Conservation (phyloP, 805 yeast genomes). For the Zygotorulaspora danielsina region DNA sequence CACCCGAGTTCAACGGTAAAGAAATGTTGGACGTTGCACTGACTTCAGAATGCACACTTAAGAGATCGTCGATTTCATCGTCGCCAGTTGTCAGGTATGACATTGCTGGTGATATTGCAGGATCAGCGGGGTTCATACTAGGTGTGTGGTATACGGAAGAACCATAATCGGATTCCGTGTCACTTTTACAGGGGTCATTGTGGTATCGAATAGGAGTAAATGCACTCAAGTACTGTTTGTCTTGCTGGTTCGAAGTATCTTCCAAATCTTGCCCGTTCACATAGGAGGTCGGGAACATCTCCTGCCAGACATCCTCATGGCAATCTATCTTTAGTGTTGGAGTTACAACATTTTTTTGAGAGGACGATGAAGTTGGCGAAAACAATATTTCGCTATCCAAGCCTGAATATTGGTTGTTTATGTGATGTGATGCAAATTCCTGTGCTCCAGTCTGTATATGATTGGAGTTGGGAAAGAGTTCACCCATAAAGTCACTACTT, state of each 20-base stretch:
- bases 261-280: conserved; percentile 8
- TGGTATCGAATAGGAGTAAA: conserved; percentile 9
- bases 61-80: conserved; percentile 29
- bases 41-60: conserved; percentile 29
- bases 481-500: background rate
- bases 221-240: conserved; percentile 7
- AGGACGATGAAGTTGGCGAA: conserved; percentile 15
- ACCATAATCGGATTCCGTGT: conserved; percentile 12
- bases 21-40: conserved; percentile 21
- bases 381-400: conserved; percentile 9
- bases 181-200: conserved; percentile 13
- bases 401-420: background rate
- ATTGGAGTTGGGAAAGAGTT: conserved; percentile 3
- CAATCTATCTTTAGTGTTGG: conserved; percentile 23
- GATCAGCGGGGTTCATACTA: conserved; percentile 20
- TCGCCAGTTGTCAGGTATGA: conserved; percentile 27
- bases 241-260: conserved; percentile 3
- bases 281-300: conserved; percentile 9
- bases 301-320: conserved; percentile 13
- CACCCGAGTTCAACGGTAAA: conserved; percentile 26
- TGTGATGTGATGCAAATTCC: background rate
- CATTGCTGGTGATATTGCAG: conserved; percentile 29
- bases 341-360: conserved; percentile 14
- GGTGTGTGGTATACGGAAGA: conserved; percentile 18
- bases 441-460: background rate